Evolutionary conservation across 1,284 basidiomycete genomes (phyloP).

Genomic region (Austroboletus rostrupii): DNA sequence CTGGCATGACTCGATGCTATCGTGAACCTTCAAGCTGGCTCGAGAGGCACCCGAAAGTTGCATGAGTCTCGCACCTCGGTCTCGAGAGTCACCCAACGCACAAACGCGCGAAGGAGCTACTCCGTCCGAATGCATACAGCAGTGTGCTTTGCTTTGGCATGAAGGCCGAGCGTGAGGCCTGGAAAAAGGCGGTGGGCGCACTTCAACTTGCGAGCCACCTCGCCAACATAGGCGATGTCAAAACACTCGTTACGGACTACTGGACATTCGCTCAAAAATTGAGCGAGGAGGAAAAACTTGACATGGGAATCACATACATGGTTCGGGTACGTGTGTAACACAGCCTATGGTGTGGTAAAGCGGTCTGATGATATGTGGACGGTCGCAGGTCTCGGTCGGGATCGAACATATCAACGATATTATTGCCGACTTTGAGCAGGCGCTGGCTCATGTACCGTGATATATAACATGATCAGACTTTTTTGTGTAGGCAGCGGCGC

Average conservation of each 20-base stretch:
- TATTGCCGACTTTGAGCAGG: conserved; percentile 74
- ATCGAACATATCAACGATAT: conserved; percentile 85
- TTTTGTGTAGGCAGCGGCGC: too few species aligned
- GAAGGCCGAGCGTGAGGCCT: conserved; percentile 59
- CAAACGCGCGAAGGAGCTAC: conserved; percentile 52
- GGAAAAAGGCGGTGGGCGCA: conserved; percentile 69
- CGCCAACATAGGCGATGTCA: conserved; percentile 80
- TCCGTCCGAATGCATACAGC: conserved; percentile 60
- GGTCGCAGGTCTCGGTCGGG: conserved; percentile 55
- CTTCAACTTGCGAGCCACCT: conserved; percentile 76
- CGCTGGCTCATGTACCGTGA: conserved; percentile 5
- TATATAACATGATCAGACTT: too few species aligned
- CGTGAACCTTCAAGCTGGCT: conserved; percentile 45
- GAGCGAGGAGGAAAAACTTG: conserved; percentile 61
- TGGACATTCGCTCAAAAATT: conserved; percentile 81
- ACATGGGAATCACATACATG: conserved; percentile 75
- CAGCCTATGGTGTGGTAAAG: neutral
- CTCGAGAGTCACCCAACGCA: conserved; percentile 65
- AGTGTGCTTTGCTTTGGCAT: conserved; percentile 83
- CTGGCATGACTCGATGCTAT: too few species aligned
- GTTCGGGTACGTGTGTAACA: conserved; percentile 58
- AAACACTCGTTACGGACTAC: conserved; percentile 82
- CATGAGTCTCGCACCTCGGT: conserved; percentile 84
- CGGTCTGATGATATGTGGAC: conserved; percentile 17
- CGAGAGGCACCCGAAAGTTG: conserved; percentile 64